Conservation (phyloP, 1,284 basidiomycete species). For the Lentinula novae-zelandiae region DNA sequence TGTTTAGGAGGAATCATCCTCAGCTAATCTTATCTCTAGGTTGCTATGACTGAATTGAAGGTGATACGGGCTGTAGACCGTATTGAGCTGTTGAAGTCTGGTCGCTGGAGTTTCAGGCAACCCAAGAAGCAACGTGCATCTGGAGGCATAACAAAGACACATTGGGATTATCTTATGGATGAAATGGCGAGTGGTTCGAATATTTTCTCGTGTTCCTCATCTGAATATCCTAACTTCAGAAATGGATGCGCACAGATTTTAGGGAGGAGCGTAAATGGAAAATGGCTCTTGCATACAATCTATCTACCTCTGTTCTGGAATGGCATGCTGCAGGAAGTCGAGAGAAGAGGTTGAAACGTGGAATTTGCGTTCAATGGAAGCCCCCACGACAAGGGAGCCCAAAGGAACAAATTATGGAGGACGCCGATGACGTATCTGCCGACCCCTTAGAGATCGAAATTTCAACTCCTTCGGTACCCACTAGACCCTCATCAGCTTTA, state of each 20-base stretch:
- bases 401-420: conserved; percentile 14
- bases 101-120: conserved; percentile 91
- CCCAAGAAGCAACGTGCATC: conserved; percentile 89
- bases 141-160: conserved; percentile 79
- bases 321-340: conserved; percentile 77
- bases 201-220: not conserved
- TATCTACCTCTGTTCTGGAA: conserved; percentile 82
- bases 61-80: conserved; percentile 80
- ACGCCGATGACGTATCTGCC: conserved; percentile 17
- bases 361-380: conserved; percentile 70
- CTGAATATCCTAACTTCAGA: conserved; percentile 41
- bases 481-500: conserved; percentile 22
- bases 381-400: conserved; percentile 33
- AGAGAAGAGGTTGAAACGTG: conserved; percentile 64
- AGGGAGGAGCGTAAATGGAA: conserved; percentile 96
- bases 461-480: conserved; percentile 7
- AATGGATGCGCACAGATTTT: conserved; percentile 97
- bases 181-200: conserved; percentile 76
- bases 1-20: not conserved
- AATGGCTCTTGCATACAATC: conserved; percentile 76
- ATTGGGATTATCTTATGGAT: conserved; percentile 96
- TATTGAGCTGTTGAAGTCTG: conserved; percentile 83
- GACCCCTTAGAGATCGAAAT: conserved; percentile 26
- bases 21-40: conserved; percentile 34
- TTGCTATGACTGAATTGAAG: conserved; percentile 74